A percentile compares a stretch with the other conserved stretches of the same genome.
Evolutionary conservation across 225 moss, liverwort and hornwort species (phyloP).

Genomic region (Sphagnum contortum): DNA sequence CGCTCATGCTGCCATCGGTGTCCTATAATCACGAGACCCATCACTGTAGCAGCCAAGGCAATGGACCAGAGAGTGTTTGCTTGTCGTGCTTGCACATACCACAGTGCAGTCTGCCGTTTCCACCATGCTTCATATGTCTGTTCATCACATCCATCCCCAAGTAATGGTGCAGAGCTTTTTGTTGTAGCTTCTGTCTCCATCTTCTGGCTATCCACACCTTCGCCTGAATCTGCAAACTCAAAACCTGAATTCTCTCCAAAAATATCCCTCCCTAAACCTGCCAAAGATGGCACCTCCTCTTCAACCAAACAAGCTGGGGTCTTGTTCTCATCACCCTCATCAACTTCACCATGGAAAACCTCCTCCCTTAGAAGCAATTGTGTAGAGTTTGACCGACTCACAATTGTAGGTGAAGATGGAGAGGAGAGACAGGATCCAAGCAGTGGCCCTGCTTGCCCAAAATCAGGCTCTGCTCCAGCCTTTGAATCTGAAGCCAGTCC

Average conservation of each 20-base stretch:
- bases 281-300: conserved; percentile 52
- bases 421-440: conserved; percentile 73
- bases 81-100: conserved; percentile 67
- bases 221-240: conserved; percentile 36
- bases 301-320: conserved; percentile 42
- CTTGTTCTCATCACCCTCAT: conserved; percentile 31
- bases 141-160: conserved; percentile 28
- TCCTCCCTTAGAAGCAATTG: conserved; percentile 58
- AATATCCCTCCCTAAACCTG: conserved; percentile 68
- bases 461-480: conserved; percentile 36
- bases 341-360: conserved; percentile 30
- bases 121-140: conserved; percentile 78
- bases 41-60: conserved; percentile 89
- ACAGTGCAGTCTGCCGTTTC: conserved; percentile 69
- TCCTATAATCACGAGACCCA: conserved; percentile 91
- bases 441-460: conserved; percentile 59
- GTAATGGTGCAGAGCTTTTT: conserved; percentile 19
- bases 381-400: conserved; percentile 66
- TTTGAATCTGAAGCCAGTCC: conserved; percentile 49
- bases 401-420: conserved; percentile 63
- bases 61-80: conserved; percentile 88
- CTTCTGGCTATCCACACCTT: conserved; percentile 31
- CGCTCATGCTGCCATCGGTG: conserved; percentile 98
- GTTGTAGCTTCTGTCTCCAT: conserved; percentile 24
- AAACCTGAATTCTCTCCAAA: conserved; percentile 66